Conservation (phyloP, 768 basidiomycete species). For the Lanmaoa rubissima region DNA sequence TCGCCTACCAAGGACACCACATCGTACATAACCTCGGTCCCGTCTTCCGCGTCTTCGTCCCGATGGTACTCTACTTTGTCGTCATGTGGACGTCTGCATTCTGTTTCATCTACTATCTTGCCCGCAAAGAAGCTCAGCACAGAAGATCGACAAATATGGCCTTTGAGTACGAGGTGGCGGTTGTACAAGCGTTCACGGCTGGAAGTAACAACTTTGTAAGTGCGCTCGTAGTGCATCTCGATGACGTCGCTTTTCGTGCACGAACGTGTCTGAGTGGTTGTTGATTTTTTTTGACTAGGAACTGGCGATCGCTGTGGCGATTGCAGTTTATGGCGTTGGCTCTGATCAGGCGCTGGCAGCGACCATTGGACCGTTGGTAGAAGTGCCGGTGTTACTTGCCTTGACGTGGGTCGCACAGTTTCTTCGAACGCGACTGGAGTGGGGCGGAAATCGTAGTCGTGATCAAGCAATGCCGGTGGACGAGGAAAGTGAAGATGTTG, state of each 20-base stretch:
- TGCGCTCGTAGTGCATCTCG: background rate
- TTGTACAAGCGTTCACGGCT: conserved; percentile 77
- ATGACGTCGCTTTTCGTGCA: background rate
- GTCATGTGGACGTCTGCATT: conserved; percentile 75
- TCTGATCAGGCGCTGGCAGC: conserved; percentile 81
- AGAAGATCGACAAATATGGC: conserved; percentile 1
- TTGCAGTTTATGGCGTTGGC: conserved; percentile 73
- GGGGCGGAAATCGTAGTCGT: conserved; percentile 25
- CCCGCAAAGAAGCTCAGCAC: conserved; percentile 30
- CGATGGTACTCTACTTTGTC: conserved; percentile 74
- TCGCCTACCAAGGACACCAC: conserved; percentile 66
- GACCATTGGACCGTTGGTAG: conserved; percentile 74
- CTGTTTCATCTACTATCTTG: conserved; percentile 48
- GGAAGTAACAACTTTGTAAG: conserved; percentile 76
- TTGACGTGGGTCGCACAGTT: conserved; percentile 65
- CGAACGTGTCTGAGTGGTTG: background rate
- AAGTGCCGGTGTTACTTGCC: conserved; percentile 73
- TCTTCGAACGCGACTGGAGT: conserved; percentile 39
- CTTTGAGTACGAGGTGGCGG: conserved; percentile 67
- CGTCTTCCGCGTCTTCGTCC: conserved; percentile 80
- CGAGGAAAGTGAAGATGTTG: background rate
- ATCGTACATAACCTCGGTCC: conserved; percentile 73
- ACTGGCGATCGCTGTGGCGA: conserved; percentile 79
- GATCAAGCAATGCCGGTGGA: background rate
- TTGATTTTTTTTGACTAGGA: conserved; percentile 42